Evolutionary conservation across 1,139 yeast genomes (phyloP), one percentile per base, ranked within the genome.

Genomic region (Magnusiomyces clavatus): DNA sequence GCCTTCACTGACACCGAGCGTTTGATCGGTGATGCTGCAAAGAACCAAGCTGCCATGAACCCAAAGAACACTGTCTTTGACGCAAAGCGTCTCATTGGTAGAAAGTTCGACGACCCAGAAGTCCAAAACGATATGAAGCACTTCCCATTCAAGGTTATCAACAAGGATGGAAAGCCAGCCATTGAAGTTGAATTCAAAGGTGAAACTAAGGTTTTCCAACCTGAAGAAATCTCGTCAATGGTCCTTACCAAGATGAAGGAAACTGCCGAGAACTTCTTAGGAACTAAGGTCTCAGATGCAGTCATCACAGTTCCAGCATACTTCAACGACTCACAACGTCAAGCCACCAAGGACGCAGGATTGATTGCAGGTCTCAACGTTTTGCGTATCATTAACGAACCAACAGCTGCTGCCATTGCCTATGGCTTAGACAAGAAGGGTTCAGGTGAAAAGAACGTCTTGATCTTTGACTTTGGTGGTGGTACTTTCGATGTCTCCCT

Each of bases 401-500:
- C 96, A 70, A 87, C 96, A 61, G 96, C 96, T 64, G 96, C 96
- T 69, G 96, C 96, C 67, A 87, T 87, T 80, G 96, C 96, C 71
- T 87, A 87, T 81, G 96, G 96, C 83, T 83, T 88, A 68, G 92
- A 88, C 77, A 88, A 89, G 81, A 85, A 85, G 80, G 81, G 80
- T 64, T 88, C 82, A 66, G 82, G 83, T 72, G 96, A 88, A 79
- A 84, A 82, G 77, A 84, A 68, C 74, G 95, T 88, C 63, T 79
- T 89, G 70, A 88, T 88, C 71, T 87, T 88, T 80, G 96, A 87
- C 31, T 83, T 88, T 73, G 96, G 96, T 83, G 96, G 96, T 77
- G 97, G 97, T 82, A 89, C 97, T 74, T 89, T 89, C 78, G 97
- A 89, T 86, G 97, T 90, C 64, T 92, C 98, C 58, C 80, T 90